Percentiles rank a stretch among this genome's conserved stretches.
Conservation (phyloP, 768 basidiomycete genomes). For the Clavaria fumosa region DNA sequence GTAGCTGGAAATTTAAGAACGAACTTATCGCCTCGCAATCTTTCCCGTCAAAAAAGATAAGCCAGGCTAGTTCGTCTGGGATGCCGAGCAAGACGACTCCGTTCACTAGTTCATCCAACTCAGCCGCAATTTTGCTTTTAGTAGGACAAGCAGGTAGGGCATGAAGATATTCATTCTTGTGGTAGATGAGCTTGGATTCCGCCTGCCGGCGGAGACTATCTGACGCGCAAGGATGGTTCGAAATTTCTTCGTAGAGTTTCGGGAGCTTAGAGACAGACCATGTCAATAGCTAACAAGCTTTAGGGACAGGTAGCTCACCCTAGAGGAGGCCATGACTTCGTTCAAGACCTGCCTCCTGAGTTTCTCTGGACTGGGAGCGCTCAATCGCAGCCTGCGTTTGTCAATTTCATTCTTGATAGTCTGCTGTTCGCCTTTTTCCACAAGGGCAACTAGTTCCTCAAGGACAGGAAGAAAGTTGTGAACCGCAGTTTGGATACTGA, state of each 20-base stretch:
- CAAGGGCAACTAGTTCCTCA: slow-evolving; percentile 51
- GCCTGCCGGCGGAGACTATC: slow-evolving; percentile 66
- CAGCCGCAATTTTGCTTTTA: slow-evolving; percentile 35
- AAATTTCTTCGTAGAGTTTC: slow-evolving; percentile 55
- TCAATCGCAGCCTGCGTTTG: slow-evolving; percentile 64
- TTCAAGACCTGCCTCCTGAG: slow-evolving; percentile 46
- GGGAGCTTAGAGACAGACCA: slow-evolving; percentile 36
- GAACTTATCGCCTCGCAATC: slow-evolving; percentile 55
- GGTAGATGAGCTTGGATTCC: slow-evolving; percentile 59
- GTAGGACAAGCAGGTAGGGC: slow-evolving; percentile 34
- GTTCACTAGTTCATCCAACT: slow-evolving; percentile 56
- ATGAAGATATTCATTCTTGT: slow-evolving; percentile 45
- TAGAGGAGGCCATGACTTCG: slow-evolving; percentile 48
- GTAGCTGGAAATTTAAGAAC: slow-evolving; percentile 11
- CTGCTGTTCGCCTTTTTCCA: slow-evolving; percentile 48
- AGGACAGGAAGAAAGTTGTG: slow-evolving; percentile 57
- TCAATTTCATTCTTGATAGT: slow-evolving; percentile 52
- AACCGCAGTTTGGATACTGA: slow-evolving; percentile 41
- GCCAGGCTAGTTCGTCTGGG: slow-evolving; percentile 76
- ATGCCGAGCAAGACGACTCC: slow-evolving; percentile 66
- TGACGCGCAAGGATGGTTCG: slow-evolving; percentile 64
- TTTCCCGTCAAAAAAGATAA: slow-evolving; percentile 52
- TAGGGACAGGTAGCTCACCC: slow-evolving; percentile 23
- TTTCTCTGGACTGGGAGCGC: slow-evolving; percentile 42
- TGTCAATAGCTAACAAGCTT: slow-evolving; percentile 6